A percentile compares a stretch with the other conserved stretches of the same genome.
Conservation (phyloP, 768 basidiomycete genomes). For the Termitomyces sp. region DNA sequence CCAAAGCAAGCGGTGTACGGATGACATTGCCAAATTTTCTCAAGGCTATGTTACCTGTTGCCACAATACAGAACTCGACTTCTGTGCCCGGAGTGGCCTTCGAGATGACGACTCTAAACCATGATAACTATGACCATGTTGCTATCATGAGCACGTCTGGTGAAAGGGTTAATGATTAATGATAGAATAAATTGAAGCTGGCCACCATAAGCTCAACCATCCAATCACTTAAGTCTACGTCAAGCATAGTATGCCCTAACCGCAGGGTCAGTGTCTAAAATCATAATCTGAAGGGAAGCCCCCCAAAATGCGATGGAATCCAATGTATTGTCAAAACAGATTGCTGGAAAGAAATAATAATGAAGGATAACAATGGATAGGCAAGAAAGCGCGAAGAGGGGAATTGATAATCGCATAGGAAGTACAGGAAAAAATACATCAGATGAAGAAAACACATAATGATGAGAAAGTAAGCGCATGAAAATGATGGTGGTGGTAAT, state of each 20-base stretch:
- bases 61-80: background rate
- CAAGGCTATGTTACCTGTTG: background rate
- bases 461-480: background rate
- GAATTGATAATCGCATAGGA: slow-evolving; percentile 13
- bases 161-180: background rate
- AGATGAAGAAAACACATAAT: slow-evolving; percentile 9
- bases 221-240: too few species aligned
- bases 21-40: background rate
- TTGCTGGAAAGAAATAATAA: slow-evolving; percentile 20
- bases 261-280: too few species aligned
- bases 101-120: background rate
- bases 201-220: too few species aligned
- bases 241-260: too few species aligned
- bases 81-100: background rate
- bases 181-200: background rate
- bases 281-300: too few species aligned
- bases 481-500: slow-evolving; percentile 3
- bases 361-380: slow-evolving; percentile 35
- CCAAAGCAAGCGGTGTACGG: background rate
- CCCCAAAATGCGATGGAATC: too few species aligned
- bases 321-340: slow-evolving; percentile 16
- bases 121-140: background rate
- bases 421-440: slow-evolving; percentile 18
- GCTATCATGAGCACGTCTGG: background rate
- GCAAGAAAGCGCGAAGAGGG: slow-evolving; percentile 29